Evolutionary conservation across 805 yeast species (phyloP).

Genomic region (Kodamaea laetipori): DNA sequence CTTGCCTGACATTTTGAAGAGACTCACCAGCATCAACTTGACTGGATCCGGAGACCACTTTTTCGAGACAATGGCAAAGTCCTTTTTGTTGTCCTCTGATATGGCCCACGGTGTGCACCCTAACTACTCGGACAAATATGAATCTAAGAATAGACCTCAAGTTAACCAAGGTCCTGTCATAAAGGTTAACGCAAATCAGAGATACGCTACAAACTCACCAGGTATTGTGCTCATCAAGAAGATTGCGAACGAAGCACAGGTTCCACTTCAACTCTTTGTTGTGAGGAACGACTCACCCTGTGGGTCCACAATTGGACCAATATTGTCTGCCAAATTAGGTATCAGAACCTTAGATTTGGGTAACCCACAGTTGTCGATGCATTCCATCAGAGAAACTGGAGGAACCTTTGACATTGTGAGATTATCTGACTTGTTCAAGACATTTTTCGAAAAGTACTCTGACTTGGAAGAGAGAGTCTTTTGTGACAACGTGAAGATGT

Average conservation of each 20-base stretch:
- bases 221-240: slow-evolving; percentile 79
- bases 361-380: slow-evolving; percentile 92
- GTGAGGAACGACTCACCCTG: slow-evolving; percentile 91
- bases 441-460: slow-evolving; percentile 51
- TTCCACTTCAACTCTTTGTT: slow-evolving; percentile 93
- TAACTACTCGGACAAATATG: slow-evolving; percentile 77
- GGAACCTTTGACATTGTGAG: slow-evolving; percentile 72
- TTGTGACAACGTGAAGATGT: slow-evolving; percentile 24
- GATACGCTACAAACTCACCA: slow-evolving; percentile 91
- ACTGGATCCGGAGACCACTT: slow-evolving; percentile 32
- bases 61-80: slow-evolving; percentile 64
- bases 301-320: slow-evolving; percentile 96
- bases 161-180: slow-evolving; percentile 90
- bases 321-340: slow-evolving; percentile 84
- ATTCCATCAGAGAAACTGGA: slow-evolving; percentile 89
- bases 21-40: slow-evolving; percentile 51
- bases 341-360: slow-evolving; percentile 87
- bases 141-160: slow-evolving; percentile 73
- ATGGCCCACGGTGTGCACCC: slow-evolving; percentile 99
- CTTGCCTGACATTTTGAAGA: slow-evolving; percentile 71
- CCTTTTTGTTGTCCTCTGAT: slow-evolving; percentile 89
- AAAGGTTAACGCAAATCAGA: slow-evolving; percentile 91
- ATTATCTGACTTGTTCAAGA: slow-evolving; percentile 60
- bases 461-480: slow-evolving; percentile 31
- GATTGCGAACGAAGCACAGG: slow-evolving; percentile 63